These are phyloP conservation scores for Desmodesmus armatus DNA, from an alignment of 139 green algal species.

Conservation along the genomic window DNA sequence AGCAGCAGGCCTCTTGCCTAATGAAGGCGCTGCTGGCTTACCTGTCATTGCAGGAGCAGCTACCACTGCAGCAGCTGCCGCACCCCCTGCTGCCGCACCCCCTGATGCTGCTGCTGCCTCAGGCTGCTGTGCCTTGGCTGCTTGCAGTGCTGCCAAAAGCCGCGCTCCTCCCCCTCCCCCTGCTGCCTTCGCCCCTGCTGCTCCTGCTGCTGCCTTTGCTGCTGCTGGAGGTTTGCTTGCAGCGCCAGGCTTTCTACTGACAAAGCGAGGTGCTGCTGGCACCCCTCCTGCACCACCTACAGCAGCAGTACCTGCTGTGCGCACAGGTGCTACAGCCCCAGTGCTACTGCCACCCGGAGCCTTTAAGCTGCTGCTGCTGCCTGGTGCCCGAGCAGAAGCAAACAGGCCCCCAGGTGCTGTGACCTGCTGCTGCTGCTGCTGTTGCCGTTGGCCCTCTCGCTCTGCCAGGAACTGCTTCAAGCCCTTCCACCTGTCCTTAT, in stretches of 20 bases:
- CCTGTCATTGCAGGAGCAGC: not conserved
- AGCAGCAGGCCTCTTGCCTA: not conserved
- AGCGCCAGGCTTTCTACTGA: not conserved
- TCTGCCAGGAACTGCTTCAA: too few relatives aligned
- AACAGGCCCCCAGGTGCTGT: too few relatives aligned
- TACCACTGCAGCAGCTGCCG: not conserved
- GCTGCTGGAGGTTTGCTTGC: not conserved
- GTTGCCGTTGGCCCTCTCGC: too few relatives aligned
- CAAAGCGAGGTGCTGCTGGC: not conserved
- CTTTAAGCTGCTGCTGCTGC: not conserved
- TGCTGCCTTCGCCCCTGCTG: not conserved
- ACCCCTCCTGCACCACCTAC: not conserved
- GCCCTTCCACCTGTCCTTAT: too few relatives aligned
- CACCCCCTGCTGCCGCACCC: not conserved
- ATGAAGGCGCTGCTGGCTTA: not conserved
- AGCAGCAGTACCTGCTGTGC: not conserved
- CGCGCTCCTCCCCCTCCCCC: not conserved
- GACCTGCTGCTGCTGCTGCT: too few relatives aligned
- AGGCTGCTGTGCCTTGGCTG: too few relatives aligned
- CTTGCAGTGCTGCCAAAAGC: too few relatives aligned
- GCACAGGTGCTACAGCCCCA: not conserved
- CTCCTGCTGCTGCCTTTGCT: slow-evolving; percentile 3
- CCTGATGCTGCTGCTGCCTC: not conserved
- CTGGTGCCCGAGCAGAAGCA: not conserved
- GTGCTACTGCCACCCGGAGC: not conserved